Evolutionary conservation across 2,329 filamentous ascomycete genomes (phyloP).

Genomic region (Aspergillus quadrilineatus): DNA sequence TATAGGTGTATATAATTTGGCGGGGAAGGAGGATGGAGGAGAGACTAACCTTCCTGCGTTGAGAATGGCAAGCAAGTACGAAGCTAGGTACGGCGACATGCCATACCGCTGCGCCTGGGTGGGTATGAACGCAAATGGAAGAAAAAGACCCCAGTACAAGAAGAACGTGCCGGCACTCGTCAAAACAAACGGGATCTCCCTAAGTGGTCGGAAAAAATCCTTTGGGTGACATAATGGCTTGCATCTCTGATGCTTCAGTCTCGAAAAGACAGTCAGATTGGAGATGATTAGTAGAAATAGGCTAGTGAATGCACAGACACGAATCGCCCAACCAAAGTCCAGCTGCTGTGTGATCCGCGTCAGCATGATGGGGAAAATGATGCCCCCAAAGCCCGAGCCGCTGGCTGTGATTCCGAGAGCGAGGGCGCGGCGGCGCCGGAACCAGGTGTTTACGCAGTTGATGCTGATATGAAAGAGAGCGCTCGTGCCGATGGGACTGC

Average conservation of each 20-base stretch:
- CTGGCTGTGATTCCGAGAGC: constrained; percentile 56
- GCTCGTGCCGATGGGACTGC: constrained; percentile 51
- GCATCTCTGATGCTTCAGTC: constrained; percentile 24
- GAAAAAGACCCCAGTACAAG: constrained; percentile 38
- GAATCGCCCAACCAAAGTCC: constrained; percentile 58
- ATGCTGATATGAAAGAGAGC: constrained; percentile 49
- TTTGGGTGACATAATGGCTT: constrained; percentile 7
- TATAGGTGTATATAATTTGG: neutral
- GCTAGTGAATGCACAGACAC: constrained; percentile 58
- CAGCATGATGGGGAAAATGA: constrained; percentile 62
- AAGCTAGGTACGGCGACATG: constrained; percentile 39
- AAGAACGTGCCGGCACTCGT: constrained; percentile 36
- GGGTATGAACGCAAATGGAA: constrained; percentile 17
- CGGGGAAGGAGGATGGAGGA: neutral
- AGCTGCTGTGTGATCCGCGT: constrained; percentile 51
- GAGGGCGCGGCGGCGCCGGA: constrained; percentile 51
- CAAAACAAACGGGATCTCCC: constrained; percentile 13
- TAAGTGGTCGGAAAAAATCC: constrained; percentile 14
- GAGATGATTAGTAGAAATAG: constrained; percentile 56
- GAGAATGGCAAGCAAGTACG: constrained; percentile 56
- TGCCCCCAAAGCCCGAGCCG: constrained; percentile 56
- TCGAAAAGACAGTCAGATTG: constrained; percentile 49
- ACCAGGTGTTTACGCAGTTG: constrained; percentile 51
- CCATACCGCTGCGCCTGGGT: constrained; percentile 15
- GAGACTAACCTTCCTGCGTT: constrained; percentile 43